Evolutionary conservation across 129 eudicot genomes (phyloP).

Genomic region (Erigeron canadensis): DNA sequence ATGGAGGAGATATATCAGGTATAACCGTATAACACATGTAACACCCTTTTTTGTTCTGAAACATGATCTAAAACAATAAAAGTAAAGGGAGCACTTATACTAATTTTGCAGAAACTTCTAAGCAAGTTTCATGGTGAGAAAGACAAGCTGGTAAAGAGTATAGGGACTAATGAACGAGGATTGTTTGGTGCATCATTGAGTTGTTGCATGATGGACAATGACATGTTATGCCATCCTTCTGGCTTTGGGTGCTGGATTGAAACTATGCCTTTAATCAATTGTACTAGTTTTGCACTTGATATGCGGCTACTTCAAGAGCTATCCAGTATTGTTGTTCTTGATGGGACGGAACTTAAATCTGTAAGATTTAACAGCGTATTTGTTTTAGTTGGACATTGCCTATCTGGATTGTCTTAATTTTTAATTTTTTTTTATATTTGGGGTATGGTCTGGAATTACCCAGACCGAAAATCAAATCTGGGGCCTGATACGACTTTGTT

Average conservation of each 20-base stretch:
- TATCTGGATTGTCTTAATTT: neutral
- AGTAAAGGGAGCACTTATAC: neutral
- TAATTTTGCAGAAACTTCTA: slow-evolving; percentile 49
- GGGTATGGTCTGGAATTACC: neutral
- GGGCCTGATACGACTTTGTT: neutral
- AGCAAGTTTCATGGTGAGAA: slow-evolving; percentile 57
- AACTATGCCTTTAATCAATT: slow-evolving; percentile 55
- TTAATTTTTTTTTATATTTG: neutral
- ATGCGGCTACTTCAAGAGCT: slow-evolving; percentile 64
- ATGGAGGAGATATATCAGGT: slow-evolving; percentile 85
- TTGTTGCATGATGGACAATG: slow-evolving; percentile 62
- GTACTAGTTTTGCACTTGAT: slow-evolving; percentile 64
- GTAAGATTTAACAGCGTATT: slow-evolving; percentile 33
- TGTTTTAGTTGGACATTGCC: slow-evolving; percentile 3
- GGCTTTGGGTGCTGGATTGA: slow-evolving; percentile 66
- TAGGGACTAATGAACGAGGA: slow-evolving; percentile 25
- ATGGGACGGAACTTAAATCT: slow-evolving; percentile 40
- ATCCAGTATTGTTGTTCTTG: slow-evolving; percentile 40
- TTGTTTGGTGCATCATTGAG: slow-evolving; percentile 26
- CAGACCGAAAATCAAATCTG: neutral
- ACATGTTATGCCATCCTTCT: slow-evolving; percentile 40
- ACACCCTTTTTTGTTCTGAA: neutral
- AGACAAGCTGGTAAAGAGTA: slow-evolving; percentile 42
- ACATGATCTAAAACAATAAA: neutral
- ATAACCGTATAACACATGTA: slow-evolving; percentile 39